Evolutionary conservation across 2,329 filamentous ascomycete species (phyloP), one percentile per base, ranked within the genome.

Genomic region (Penicillium glabrum): DNA sequence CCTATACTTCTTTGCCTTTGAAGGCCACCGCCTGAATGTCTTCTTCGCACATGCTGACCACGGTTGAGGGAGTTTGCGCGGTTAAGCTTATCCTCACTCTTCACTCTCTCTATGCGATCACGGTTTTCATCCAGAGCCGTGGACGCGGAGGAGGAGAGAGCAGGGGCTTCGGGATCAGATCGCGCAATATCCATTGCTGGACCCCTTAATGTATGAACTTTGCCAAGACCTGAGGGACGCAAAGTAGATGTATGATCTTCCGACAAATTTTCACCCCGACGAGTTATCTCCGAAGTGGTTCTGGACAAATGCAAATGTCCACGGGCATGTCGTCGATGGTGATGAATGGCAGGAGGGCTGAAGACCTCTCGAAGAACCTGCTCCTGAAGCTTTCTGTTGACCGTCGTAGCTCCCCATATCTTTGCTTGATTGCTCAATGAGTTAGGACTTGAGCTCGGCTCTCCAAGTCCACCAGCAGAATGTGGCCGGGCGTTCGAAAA

Each of bases 281-380:
- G 70, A 23, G 39, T 11, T 19, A 64, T 65, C 49, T 75, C 71
- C 3, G 73, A 71, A 10, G 69, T 69, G 21, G 77, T 65, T 60
- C 76, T 80, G 29, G 88, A 83, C 33, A 93, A 79, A 13, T 84
- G 82, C 53, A 89, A 82, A 67, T 89, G 86, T 43, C 87, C 84
- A 19, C 82, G 80, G 21, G 72, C 58, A 61, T 89, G 89, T 31
- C 89, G 87, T 58, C 92, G 88, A 59, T 89, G 88, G 65, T 93
- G 90, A 66, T 90, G 88, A 58, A 96, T 89, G 0, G 89, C 87
- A 52, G 92, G 89, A 57, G 92, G 91, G 44, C 91, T 80, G 68
- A 97, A 97, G 0, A 93, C 93, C 70, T 97, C 93, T 39, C 92
- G 90, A 69, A 97, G 89, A 1, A 97, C 92, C 72, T 96, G 91